Evolutionary conservation across 495 filamentous ascomycete species (phyloP).

Genomic region (Letharia columbiana): DNA sequence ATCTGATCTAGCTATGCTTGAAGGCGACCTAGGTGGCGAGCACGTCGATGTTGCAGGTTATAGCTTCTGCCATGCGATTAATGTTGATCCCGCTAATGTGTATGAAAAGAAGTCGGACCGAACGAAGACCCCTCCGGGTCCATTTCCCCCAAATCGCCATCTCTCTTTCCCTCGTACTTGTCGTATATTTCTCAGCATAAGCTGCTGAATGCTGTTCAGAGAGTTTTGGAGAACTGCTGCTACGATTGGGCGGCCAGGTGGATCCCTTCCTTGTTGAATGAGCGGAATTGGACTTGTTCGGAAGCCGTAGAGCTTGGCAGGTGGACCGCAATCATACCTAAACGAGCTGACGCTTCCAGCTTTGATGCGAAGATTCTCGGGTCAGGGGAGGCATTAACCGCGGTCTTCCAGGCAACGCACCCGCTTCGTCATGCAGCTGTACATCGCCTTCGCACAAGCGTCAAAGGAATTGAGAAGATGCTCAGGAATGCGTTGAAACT

Average conservation of each 20-base stretch:
- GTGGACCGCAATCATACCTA: not conserved
- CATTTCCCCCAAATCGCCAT: not conserved
- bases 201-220: not conserved
- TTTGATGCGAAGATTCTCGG: not conserved
- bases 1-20: not conserved
- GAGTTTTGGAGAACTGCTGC: slow-evolving; percentile 1
- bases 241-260: not conserved
- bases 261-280: not conserved
- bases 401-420: not conserved
- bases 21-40: not conserved
- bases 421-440: slow-evolving; percentile 3
- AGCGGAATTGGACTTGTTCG: not conserved
- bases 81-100: not conserved
- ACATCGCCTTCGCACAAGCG: not conserved
- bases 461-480: slow-evolving; percentile 1
- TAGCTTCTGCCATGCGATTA: not conserved
- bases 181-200: not conserved
- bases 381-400: not conserved
- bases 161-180: slow-evolving; percentile 2
- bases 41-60: not conserved
- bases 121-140: too few relatives aligned
- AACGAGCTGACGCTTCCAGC: too few relatives aligned
- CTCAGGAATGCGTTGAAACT: not conserved
- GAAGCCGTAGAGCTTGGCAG: not conserved
- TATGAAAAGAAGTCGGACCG: not conserved